A percentile compares a stretch with the other conserved stretches of the same genome.
These are phyloP conservation scores for Cryphonectria japonica DNA, from an alignment of 2,329 filamentous ascomycete species.

Conservation along the genomic window DNA sequence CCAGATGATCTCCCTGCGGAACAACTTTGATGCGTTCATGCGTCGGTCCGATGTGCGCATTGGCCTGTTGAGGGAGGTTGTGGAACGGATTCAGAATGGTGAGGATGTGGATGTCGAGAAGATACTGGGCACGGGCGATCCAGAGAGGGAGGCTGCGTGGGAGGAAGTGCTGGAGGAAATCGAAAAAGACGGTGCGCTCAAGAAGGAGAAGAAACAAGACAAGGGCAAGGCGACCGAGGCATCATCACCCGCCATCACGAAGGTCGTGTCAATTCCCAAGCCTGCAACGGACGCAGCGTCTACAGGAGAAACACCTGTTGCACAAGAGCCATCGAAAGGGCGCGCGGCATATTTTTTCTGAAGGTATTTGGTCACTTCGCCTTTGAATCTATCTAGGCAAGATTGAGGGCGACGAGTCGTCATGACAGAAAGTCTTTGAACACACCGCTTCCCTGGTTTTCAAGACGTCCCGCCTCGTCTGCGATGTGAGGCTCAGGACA, in stretches of 20 bases:
- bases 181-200: conserved; percentile 63
- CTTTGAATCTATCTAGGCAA: conserved; percentile 26
- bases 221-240: conserved; percentile 41
- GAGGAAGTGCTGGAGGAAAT: conserved; percentile 75
- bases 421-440: conserved; percentile 67
- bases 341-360: conserved; percentile 57
- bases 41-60: conserved; percentile 82
- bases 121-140: conserved; percentile 76
- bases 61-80: conserved; percentile 72
- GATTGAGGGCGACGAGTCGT: conserved; percentile 20
- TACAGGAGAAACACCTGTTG: conserved; percentile 15
- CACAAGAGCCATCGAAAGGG: conserved; percentile 33
- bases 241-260: conserved; percentile 29
- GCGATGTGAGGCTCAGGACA: conserved; percentile 10
- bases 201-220: conserved; percentile 49
- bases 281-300: conserved; percentile 29
- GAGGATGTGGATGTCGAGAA: conserved; percentile 86
- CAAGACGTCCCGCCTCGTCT: conserved; percentile 27
- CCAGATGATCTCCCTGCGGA: conserved; percentile 81
- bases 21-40: conserved; percentile 72
- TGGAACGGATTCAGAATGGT: conserved; percentile 70
- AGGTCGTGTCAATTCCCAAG: conserved; percentile 34
- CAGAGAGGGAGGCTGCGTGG: conserved; percentile 80
- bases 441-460: conserved; percentile 40
- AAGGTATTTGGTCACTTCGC: conserved; percentile 33